phyloP scores from a whole-genome alignment of 257 asterid genomes.

The Solanum chaucha region DNA sequence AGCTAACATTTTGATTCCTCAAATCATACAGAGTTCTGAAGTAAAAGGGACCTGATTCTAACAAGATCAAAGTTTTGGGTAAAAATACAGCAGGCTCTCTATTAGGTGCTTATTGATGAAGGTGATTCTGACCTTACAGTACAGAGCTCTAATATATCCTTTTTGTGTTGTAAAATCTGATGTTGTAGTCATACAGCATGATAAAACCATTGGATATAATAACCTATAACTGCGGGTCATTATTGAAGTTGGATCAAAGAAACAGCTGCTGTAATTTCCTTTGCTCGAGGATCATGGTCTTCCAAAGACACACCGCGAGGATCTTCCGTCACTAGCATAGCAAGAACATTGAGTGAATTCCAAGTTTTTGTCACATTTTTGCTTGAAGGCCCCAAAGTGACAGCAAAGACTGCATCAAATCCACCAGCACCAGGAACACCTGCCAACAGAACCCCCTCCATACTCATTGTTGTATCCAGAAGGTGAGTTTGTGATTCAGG shows the following conservation, averaged over 20 bases:
- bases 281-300: conserved; percentile 61
- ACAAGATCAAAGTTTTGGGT: background rate
- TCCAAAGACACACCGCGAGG: conserved; percentile 77
- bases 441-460: conserved; percentile 75
- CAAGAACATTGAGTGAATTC: conserved; percentile 75
- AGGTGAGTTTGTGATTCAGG: conserved; percentile 89
- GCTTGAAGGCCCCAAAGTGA: conserved; percentile 68
- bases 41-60: background rate
- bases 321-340: conserved; percentile 83
- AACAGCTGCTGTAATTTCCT: conserved; percentile 37
- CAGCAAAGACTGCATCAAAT: conserved; percentile 89
- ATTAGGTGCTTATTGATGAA: background rate
- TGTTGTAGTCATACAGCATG: background rate
- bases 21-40: background rate
- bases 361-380: conserved; percentile 48
- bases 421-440: conserved; percentile 99
- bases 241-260: conserved; percentile 27
- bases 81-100: background rate
- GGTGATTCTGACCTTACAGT: background rate
- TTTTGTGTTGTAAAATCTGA: background rate
- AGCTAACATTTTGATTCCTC: background rate
- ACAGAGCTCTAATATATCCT: background rate
- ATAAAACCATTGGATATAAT: background rate
- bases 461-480: conserved; percentile 66
- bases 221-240: background rate